Evolutionary conservation across 106 monocot genomes (phyloP), one percentile per base, ranked within the genome.

Genomic region (Allium cepa): DNA sequence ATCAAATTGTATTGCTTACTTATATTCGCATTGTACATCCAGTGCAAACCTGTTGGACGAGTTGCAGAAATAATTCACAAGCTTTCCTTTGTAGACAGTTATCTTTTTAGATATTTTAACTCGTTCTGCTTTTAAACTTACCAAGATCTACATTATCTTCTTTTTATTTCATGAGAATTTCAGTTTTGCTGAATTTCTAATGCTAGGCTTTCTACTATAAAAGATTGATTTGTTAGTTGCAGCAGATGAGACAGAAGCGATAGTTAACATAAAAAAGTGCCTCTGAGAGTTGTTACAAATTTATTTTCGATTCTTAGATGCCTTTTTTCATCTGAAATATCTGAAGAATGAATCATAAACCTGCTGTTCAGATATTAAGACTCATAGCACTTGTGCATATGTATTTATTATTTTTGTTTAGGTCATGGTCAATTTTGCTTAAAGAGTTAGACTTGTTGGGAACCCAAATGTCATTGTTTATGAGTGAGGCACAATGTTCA

Each of bases 21-120:
- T 22, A 22, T 22, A 22, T 22, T 8, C 0, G 49, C 62, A 50
- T 58, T 36, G 17, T 65, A 12, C 60, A 49, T 69, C 36, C 68
- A 97, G 96, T 97, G 96, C 82, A 92, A 97, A 78, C 78, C 88
- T 80, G 88, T 92, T 67, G 96, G 96, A 66, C 78, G 79, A 80
- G 86, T 97, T 66, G 92, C 88, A 18, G 96, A 97, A 72, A 83
- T 97, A 52, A 97, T 97, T 73, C 96, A 97, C 92, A 88, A 59
- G 95, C 95, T 65, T 96, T 96, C 65, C 85, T 96, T 47, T 96
- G 95, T 52, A 85, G 95, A 26, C 95, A 96, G 91, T 91, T 96
- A 77, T 22, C 55, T 61, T 15, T 66, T 11, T 9, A 12, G 9
- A 51, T 15, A 50, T 51, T 64, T 46, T 12, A 12, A 47, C 27